Conservation (phyloP, 2,329 filamentous ascomycete species). For the Aspergillus pseudotamarii region DNA sequence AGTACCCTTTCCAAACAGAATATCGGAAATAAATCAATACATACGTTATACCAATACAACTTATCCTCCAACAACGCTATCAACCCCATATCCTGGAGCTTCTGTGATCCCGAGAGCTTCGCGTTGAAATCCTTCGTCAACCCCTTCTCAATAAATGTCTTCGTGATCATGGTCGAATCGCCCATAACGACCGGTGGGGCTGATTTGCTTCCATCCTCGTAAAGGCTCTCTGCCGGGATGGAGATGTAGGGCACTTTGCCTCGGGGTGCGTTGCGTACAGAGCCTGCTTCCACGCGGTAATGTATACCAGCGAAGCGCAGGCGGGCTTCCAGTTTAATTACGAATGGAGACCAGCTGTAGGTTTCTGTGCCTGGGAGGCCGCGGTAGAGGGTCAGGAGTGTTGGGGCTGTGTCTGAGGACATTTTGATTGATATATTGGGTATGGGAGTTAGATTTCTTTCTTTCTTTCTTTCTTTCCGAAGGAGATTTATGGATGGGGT, state of each 20-base stretch:
- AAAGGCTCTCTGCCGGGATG: conserved; percentile 19
- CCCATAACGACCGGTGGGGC: conserved; percentile 33
- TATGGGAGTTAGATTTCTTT: too few relatives aligned
- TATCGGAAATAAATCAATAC: conserved; percentile 7
- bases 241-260: conserved; percentile 65
- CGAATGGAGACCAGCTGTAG: conserved; percentile 65
- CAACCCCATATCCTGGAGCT: conserved; percentile 55
- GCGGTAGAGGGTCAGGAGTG: conserved; percentile 50
- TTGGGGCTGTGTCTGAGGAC: not conserved
- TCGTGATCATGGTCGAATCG: conserved; percentile 61
- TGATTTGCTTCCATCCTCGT: conserved; percentile 2
- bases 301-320: conserved; percentile 56
- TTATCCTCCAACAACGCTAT: conserved; percentile 63
- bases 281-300: conserved; percentile 54
- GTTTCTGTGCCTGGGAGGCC: conserved; percentile 47
- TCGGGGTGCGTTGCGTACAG: conserved; percentile 50
- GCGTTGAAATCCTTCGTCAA: conserved; percentile 55
- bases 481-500: too few relatives aligned
- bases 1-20: too few relatives aligned
- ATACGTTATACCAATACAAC: conserved; percentile 59
- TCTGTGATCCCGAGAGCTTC: conserved; percentile 41
- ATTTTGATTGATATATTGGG: not conserved
- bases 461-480: too few relatives aligned
- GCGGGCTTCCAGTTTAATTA: conserved; percentile 64
- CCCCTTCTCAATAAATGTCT: conserved; percentile 46